Conservation (phyloP, 2,329 filamentous ascomycete genomes). For the Hymenoscyphus repandus region DNA sequence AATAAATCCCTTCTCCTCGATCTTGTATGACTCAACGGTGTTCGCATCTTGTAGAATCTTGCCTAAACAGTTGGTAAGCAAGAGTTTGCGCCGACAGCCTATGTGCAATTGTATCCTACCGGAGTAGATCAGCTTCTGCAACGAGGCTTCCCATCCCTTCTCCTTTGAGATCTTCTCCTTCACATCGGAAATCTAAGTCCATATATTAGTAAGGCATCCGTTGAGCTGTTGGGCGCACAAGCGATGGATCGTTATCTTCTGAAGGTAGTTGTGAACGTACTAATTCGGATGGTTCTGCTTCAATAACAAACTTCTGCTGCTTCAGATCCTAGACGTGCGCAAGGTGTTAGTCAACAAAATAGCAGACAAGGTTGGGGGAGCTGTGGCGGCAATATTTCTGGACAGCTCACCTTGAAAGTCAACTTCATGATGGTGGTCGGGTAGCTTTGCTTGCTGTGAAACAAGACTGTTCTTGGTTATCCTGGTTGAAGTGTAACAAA, state of each 20-base stretch:
- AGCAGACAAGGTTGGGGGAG: constrained; percentile 20
- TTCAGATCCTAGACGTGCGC: constrained; percentile 74
- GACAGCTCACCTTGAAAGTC: constrained; percentile 58
- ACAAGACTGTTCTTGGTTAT: not conserved
- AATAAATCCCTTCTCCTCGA: constrained; percentile 98
- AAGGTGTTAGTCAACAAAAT: constrained; percentile 16
- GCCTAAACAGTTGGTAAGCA: constrained; percentile 49
- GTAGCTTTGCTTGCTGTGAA: not conserved
- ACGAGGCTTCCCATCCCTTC: constrained; percentile 88
- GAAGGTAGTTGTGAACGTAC: constrained; percentile 49
- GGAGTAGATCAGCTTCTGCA: constrained; percentile 97
- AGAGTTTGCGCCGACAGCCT: constrained; percentile 1
- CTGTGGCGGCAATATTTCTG: constrained; percentile 7
- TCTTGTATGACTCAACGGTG: constrained; percentile 93
- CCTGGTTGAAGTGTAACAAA: not conserved
- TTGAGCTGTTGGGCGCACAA: not conserved
- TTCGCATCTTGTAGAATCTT: constrained; percentile 99
- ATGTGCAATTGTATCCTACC: constrained; percentile 49
- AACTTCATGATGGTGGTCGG: constrained; percentile 55
- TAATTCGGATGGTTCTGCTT: constrained; percentile 86
- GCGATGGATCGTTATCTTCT: not conserved
- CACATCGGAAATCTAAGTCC: constrained; percentile 70
- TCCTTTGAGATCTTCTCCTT: constrained; percentile 90
- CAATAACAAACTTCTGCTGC: constrained; percentile 96
- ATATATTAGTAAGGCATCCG: not conserved